These are phyloP conservation scores for Pseudisothecium myosuroides DNA, from an alignment of 225 moss, liverwort and hornwort genomes.

Conservation along the genomic window DNA sequence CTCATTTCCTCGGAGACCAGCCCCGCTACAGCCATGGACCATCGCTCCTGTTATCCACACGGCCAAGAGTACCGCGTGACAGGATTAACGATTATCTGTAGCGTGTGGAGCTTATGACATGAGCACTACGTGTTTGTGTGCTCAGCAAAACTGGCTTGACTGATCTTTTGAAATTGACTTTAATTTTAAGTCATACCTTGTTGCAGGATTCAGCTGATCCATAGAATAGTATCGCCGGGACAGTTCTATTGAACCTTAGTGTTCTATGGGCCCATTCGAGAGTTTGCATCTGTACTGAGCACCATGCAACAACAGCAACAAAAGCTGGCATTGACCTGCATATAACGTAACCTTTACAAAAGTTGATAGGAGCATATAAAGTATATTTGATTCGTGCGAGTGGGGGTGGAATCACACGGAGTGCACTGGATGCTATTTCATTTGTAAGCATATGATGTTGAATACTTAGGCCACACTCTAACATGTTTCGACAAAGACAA, in stretches of 20 bases:
- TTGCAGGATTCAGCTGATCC: not conserved
- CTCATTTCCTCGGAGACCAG: too few relatives aligned
- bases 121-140: not conserved
- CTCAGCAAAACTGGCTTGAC: not conserved
- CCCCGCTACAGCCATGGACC: too few relatives aligned
- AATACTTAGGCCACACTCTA: not conserved
- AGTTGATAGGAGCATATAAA: too few relatives aligned
- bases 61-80: too few relatives aligned
- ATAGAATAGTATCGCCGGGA: not conserved
- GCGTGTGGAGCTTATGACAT: not conserved
- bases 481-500: not conserved
- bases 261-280: not conserved
- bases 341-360: too few relatives aligned
- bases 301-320: too few relatives aligned
- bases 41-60: too few relatives aligned
- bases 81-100: not conserved
- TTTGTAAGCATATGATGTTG: not conserved
- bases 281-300: not conserved
- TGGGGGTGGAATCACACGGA: not conserved
- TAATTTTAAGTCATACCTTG: not conserved
- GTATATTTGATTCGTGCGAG: not conserved
- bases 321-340: not conserved
- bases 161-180: not conserved
- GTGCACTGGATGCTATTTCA: not conserved
- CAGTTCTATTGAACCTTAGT: not conserved